Percentiles rank a stretch among this genome's conserved stretches.
phyloP scores from a whole-genome alignment of 2,329 filamentous ascomycete species.

The Diaporthe vaccinii region DNA sequence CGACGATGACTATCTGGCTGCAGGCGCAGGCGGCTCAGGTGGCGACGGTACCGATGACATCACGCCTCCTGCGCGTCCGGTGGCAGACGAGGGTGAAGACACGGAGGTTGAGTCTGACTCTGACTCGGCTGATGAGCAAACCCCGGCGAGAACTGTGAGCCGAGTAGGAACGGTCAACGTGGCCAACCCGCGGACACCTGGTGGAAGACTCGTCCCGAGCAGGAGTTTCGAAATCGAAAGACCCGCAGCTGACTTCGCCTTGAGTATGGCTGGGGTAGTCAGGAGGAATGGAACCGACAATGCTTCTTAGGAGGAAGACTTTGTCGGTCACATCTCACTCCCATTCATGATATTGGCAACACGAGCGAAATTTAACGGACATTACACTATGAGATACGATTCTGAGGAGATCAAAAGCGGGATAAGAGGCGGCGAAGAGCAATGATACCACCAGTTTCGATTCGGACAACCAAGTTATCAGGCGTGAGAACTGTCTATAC shows the following conservation, averaged over 20 bases:
- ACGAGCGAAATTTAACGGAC: neutral
- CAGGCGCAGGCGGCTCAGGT: slow-evolving; percentile 26
- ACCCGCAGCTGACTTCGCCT: slow-evolving; percentile 50
- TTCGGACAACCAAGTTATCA: neutral
- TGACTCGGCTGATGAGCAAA: slow-evolving; percentile 51
- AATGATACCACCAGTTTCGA: neutral
- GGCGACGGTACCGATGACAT: slow-evolving; percentile 2
- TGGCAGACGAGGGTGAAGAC: slow-evolving; percentile 54
- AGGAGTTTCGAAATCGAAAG: slow-evolving; percentile 69
- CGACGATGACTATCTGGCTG: slow-evolving; percentile 21
- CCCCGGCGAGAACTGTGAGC: slow-evolving; percentile 60
- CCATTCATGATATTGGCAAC: neutral
- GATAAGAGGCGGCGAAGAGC: neutral
- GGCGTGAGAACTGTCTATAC: neutral
- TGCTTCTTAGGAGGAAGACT: neutral
- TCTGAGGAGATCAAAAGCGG: neutral
- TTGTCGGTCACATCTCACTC: neutral
- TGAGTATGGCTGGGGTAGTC: slow-evolving; percentile 51
- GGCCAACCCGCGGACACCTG: slow-evolving; percentile 68
- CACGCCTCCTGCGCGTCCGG: slow-evolving; percentile 40
- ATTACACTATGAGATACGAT: neutral
- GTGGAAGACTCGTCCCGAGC: slow-evolving; percentile 65
- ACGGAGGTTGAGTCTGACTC: slow-evolving; percentile 55
- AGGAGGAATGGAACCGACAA: slow-evolving; percentile 39
- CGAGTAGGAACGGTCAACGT: slow-evolving; percentile 70